These are phyloP conservation scores for Lentinus brumalis DNA, from an alignment of 768 basidiomycete species.

Conservation along the genomic window DNA sequence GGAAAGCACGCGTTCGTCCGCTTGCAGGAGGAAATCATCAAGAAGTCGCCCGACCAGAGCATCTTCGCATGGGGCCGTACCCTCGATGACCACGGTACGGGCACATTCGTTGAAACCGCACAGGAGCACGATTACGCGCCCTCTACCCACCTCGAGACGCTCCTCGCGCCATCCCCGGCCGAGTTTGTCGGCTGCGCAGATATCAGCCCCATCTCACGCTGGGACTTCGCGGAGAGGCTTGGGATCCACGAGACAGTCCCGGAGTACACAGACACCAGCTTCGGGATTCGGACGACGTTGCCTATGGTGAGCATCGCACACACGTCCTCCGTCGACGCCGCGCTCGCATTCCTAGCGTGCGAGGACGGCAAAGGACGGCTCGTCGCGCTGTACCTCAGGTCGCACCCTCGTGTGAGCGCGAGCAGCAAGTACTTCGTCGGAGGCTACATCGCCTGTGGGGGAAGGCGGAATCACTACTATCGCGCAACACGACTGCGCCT, in stretches of 20 bases:
- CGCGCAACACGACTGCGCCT: conserved; percentile 8
- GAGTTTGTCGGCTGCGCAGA: conserved; percentile 9
- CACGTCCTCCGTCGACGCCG: background rate
- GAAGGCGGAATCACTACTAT: conserved; percentile 7
- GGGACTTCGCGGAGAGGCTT: conserved; percentile 1
- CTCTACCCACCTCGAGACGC: background rate
- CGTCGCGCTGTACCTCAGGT: conserved; percentile 10
- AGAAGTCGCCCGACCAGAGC: conserved; percentile 9
- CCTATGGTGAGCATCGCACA: conserved; percentile 6
- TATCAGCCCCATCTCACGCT: conserved; percentile 1
- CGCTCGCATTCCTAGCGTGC: conserved; percentile 11
- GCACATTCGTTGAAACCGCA: background rate
- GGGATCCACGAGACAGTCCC: conserved; percentile 2
- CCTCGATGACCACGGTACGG: background rate
- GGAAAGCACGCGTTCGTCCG: conserved; percentile 8
- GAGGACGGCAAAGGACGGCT: conserved; percentile 4
- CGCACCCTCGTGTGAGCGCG: background rate
- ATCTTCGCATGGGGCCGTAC: conserved; percentile 13
- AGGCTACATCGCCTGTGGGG: conserved; percentile 12
- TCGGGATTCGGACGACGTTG: conserved; percentile 6
- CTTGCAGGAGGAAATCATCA: conserved; percentile 14
- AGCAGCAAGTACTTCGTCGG: conserved; percentile 6
- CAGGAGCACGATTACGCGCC: conserved; percentile 13
- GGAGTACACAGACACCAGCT: conserved; percentile 6
- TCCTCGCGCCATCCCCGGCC: conserved; percentile 12